These are phyloP conservation scores for Spergularia azorica DNA, from an alignment of 179 eudicot species.

Conservation along the genomic window DNA sequence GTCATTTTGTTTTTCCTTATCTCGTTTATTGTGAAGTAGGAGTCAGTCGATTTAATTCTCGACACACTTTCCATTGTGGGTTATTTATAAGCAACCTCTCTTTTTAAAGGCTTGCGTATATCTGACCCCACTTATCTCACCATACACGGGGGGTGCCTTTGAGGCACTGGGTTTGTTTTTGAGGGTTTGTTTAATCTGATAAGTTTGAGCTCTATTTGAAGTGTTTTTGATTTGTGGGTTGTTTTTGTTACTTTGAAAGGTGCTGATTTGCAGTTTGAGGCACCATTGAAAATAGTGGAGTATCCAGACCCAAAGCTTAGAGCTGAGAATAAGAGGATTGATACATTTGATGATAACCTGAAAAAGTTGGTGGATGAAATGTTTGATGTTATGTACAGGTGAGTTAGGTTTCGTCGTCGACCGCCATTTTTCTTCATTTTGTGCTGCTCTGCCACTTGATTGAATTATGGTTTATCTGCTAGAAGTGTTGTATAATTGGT, in stretches of 20 bases:
- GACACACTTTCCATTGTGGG: background rate
- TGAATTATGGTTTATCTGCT: background rate
- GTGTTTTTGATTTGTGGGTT: background rate
- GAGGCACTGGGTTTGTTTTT: too few relatives aligned
- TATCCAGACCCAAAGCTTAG: slow-evolving; percentile 88
- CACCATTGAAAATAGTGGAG: slow-evolving; percentile 70
- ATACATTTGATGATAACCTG: slow-evolving; percentile 72
- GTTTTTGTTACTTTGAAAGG: slow-evolving; percentile 38
- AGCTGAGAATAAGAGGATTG: slow-evolving; percentile 74
- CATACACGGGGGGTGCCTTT: too few relatives aligned
- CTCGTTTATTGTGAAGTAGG: background rate
- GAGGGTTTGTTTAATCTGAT: background rate
- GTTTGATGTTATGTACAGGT: slow-evolving; percentile 97
- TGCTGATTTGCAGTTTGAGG: slow-evolving; percentile 71
- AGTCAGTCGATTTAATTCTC: background rate
- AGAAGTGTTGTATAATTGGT: background rate
- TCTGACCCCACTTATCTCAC: background rate
- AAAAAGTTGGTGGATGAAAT: slow-evolving; percentile 77
- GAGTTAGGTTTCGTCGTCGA: slow-evolving; percentile 17
- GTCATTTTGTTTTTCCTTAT: too few relatives aligned
- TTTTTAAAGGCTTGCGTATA: background rate
- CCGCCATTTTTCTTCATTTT: background rate
- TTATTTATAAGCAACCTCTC: background rate
- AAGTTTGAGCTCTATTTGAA: background rate
- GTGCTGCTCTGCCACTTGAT: background rate